phyloP scores from a whole-genome alignment of 164 flowering plant genomes.

The Chimonanthus salicifolius region DNA sequence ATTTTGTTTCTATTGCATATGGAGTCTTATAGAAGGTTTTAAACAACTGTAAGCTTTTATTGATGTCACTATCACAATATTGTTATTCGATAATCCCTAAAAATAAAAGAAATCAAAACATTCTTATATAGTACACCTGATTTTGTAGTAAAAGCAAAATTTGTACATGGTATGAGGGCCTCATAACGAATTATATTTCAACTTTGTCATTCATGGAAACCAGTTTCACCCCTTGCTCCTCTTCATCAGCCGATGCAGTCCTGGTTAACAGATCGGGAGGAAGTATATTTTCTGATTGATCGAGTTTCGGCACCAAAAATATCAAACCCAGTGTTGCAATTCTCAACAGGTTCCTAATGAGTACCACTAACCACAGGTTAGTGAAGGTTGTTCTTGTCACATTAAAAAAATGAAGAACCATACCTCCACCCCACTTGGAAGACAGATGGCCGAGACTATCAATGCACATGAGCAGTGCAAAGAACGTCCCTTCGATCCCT shows the following conservation, averaged over 20 bases:
- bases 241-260: slow-evolving; percentile 9
- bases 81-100: too few relatives aligned
- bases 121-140: too few relatives aligned
- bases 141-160: too few relatives aligned
- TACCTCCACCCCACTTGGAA: slow-evolving; percentile 57
- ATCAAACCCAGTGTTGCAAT: slow-evolving; percentile 42
- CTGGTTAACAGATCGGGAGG: slow-evolving; percentile 24
- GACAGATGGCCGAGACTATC: slow-evolving; percentile 56
- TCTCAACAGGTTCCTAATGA: slow-evolving; percentile 45
- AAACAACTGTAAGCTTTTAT: too few relatives aligned
- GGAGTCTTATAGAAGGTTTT: too few relatives aligned
- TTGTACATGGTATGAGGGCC: too few relatives aligned
- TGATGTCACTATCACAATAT: too few relatives aligned
- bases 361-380: slow-evolving; percentile 54
- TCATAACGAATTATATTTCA: neutral
- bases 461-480: slow-evolving; percentile 74
- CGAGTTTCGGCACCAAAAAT: slow-evolving; percentile 54
- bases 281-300: slow-evolving; percentile 32
- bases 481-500: slow-evolving; percentile 72
- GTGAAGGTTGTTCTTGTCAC: slow-evolving; percentile 62
- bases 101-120: too few relatives aligned
- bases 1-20: too few relatives aligned
- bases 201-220: slow-evolving; percentile 23
- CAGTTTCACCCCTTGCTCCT: slow-evolving; percentile 32
- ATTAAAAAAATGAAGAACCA: slow-evolving; percentile 46